Base-by-base conservation (phyloP, 2,329 filamentous ascomycete genomes). In the Phaeosphaeria sp. region DNA sequence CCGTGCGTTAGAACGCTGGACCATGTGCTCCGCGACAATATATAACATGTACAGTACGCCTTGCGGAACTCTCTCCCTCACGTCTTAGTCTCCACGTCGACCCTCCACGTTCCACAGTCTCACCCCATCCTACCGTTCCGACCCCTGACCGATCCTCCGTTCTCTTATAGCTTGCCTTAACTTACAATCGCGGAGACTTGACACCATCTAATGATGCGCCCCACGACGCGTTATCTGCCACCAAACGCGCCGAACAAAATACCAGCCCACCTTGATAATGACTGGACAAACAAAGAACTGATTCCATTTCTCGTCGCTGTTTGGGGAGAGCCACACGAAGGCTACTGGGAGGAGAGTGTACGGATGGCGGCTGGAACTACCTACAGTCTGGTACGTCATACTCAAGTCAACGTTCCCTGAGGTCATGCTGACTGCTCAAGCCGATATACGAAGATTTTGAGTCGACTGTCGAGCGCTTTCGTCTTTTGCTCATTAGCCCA, bases 381-480 rank as follows among this genome's bases (percentile, higher is more conserved):
- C 1, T 2, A 54, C 5, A 13, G 13, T 1, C 36, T 61, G 3
- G 60, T 63, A 50, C 43, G 60, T 59, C 51, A 9, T 15, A 2
- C 21, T 13, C 2, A 18, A 30, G 13, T 44, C 18, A 2, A 9
- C 21, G 21, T 45, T 6, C 42, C 22, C n/a, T 13, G 33, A 18
- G 20, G 21, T 9, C n/a, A 39, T 17, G 42, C 49, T 57, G 15
- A 57, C 27, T 6, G 22, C 25, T 44, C n/a, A 20, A 44, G 60
- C 43, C 49, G 3, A 46, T 59, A 6, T 49, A 55, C 43, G 49
- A 59, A 17, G 53, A 64, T 43, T 64, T 64, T 8, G 51, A 53
- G 0, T 54, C 52, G 1, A 61, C 56, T 1, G 51, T 64, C 9
- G 61, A 64, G 20, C 43, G 53, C 17, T 30, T 61, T 2, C 61